Evolutionary conservation across 257 asterid species (phyloP), one percentile per base, ranked within the genome.

Genomic region (Fraxinus quadrangulata): DNA sequence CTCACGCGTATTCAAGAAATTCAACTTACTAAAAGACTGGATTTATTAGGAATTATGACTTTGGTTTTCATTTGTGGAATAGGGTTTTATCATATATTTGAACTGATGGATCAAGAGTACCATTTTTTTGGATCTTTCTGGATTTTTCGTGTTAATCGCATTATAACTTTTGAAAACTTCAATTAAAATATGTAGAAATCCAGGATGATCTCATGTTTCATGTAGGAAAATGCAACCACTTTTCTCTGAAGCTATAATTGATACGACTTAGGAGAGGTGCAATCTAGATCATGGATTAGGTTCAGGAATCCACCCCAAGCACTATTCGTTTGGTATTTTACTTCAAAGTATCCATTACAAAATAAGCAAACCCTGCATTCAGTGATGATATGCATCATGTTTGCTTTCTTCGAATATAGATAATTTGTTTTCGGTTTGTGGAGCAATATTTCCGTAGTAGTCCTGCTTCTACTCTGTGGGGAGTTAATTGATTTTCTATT

Each of bases 121-220:
- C 66, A 51, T 23, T 33, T 24, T 47, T 63, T 39, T 24, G 26
- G 78, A 73, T 76, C 74, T 74, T 78, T 78, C 47, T 3, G 72
- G 67, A 24, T 40, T 76, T 68, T 71, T 40, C 49, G 78, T 33
- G 68, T 40, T 14, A 23, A 39, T 39, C 10, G 9, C 40, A 12
- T 54, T 59, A 14, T 78, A 75, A 17, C 70, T 70, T 72, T 31
- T 10, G 69, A 4, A 49, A 26, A n/a, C 7, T 47, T 9, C 14
- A 71, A 70, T 71, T 74, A 75, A 36, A 40, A 10, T 65, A 17
- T 37, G 12, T 39, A n/a, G 36, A 63, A 26, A 61, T 63, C 73
- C 26, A 61, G 40, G 77, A 54, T 79, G 75, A 49, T 78, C 1
- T 68, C 63, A 67, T 81, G 51, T 42, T 59, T 75, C 16, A 40